Conservation (phyloP, 2,329 filamentous ascomycete species). For the Lecanicillium sp. region DNA sequence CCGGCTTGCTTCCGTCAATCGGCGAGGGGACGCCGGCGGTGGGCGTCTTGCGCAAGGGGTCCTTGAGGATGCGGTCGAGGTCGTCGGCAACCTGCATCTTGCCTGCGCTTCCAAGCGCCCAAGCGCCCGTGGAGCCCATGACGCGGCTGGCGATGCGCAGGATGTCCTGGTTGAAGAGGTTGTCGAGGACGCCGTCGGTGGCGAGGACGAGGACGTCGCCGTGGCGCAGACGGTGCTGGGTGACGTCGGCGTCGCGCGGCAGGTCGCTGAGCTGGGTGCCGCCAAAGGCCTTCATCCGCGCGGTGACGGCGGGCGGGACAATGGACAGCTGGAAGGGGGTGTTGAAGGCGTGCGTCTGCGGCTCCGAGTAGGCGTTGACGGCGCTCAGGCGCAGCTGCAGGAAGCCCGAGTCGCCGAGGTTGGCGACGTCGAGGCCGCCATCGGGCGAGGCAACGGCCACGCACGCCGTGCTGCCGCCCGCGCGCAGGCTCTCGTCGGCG, state of each 20-base stretch:
- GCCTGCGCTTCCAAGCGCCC: constrained; percentile 53
- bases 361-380: constrained; percentile 72
- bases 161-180: constrained; percentile 84
- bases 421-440: constrained; percentile 79
- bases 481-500: constrained; percentile 62
- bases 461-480: constrained; percentile 87
- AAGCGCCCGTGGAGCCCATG: constrained; percentile 70
- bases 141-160: constrained; percentile 68
- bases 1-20: constrained; percentile 14
- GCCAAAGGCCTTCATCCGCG: constrained; percentile 76
- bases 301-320: constrained; percentile 70
- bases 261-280: constrained; percentile 74
- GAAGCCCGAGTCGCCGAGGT: constrained; percentile 92
- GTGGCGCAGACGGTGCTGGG: constrained; percentile 69
- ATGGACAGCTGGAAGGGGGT: constrained; percentile 92
- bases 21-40: constrained; percentile 9
- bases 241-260: constrained; percentile 76
- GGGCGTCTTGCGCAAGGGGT: neutral
- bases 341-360: constrained; percentile 96
- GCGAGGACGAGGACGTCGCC: constrained; percentile 92
- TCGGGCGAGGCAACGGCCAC: constrained; percentile 69
- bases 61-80: constrained; percentile 37
- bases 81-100: constrained; percentile 57
- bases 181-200: constrained; percentile 94
- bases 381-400: constrained; percentile 79